Evolutionary conservation across 1,284 basidiomycete species (phyloP).

Genomic region (Rhizoctonia solani): DNA sequence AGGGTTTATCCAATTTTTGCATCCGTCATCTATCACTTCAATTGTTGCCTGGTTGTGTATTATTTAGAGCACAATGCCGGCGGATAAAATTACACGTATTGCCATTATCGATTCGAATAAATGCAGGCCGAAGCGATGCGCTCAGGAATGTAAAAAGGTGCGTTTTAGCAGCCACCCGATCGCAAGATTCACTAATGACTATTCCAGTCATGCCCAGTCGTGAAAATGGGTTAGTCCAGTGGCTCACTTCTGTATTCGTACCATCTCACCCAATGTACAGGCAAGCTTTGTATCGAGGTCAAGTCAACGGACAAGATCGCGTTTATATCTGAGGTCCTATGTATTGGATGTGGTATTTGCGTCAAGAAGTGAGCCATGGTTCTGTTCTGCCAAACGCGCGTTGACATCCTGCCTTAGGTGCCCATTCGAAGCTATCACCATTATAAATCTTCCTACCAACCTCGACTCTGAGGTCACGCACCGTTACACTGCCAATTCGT

Average conservation of each 20-base stretch:
- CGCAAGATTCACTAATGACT: conserved; percentile 31
- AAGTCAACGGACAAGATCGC: conserved; percentile 93
- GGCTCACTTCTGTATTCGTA: neutral
- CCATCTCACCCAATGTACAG: conserved; percentile 48
- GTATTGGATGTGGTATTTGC: conserved; percentile 97
- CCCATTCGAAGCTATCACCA: conserved; percentile 95
- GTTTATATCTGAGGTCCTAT: conserved; percentile 95
- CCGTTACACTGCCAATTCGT: conserved; percentile 95
- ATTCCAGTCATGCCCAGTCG: conserved; percentile 88
- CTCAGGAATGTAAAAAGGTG: conserved; percentile 91
- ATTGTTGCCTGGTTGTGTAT: neutral
- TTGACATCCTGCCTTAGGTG: conserved; percentile 59
- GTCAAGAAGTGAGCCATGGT: conserved; percentile 82
- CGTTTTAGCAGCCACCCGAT: conserved; percentile 36
- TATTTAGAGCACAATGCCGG: conserved; percentile 37
- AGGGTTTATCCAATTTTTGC: conserved; percentile 30
- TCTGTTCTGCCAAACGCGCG: neutral
- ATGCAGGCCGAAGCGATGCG: conserved; percentile 91
- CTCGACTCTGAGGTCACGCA: conserved; percentile 93
- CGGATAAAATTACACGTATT: conserved; percentile 94
- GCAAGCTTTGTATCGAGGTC: conserved; percentile 97
- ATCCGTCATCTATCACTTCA: conserved; percentile 6
- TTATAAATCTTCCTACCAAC: conserved; percentile 97
- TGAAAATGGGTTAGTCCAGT: conserved; percentile 83
- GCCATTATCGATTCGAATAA: conserved; percentile 92